Conservation (phyloP, 257 asterid species). For the Jasminum sambac region DNA sequence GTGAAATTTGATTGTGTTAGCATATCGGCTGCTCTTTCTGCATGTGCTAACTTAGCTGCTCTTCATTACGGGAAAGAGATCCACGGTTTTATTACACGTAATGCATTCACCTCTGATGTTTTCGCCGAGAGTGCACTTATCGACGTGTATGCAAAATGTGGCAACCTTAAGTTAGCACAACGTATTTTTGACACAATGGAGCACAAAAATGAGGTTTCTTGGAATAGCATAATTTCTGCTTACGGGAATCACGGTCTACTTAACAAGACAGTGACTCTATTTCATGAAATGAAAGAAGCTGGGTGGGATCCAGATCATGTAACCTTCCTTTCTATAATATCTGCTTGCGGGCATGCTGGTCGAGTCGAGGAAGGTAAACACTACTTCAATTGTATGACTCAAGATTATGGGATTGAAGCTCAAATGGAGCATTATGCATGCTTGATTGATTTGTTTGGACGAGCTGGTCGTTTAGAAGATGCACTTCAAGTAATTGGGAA, state of each 20-base stretch:
- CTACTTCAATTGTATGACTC: slow-evolving; percentile 57
- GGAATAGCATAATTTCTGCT: slow-evolving; percentile 95
- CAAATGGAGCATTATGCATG: slow-evolving; percentile 81
- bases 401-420: slow-evolving; percentile 49
- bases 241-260: slow-evolving; percentile 76
- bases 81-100: slow-evolving; percentile 65
- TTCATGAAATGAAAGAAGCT: slow-evolving; percentile 51
- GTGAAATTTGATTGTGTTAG: slow-evolving; percentile 68
- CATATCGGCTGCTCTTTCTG: slow-evolving; percentile 79
- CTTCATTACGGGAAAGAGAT: slow-evolving; percentile 70
- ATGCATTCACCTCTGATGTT: slow-evolving; percentile 46
- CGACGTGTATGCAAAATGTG: slow-evolving; percentile 86
- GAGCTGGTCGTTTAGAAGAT: slow-evolving; percentile 68
- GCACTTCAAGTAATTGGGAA: slow-evolving; percentile 45
- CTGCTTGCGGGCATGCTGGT: slow-evolving; percentile 85
- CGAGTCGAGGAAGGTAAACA: slow-evolving; percentile 63
- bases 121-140: slow-evolving; percentile 67
- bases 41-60: slow-evolving; percentile 65
- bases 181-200: slow-evolving; percentile 59
- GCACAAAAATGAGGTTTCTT: slow-evolving; percentile 70
- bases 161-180: slow-evolving; percentile 59
- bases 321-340: slow-evolving; percentile 73
- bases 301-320: slow-evolving; percentile 72
- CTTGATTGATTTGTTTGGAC: slow-evolving; percentile 71
- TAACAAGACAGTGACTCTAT: slow-evolving; percentile 41